These are phyloP conservation scores for Penicillium cosmopolitanum DNA, from an alignment of 495 filamentous ascomycete genomes.

Conservation along the genomic window DNA sequence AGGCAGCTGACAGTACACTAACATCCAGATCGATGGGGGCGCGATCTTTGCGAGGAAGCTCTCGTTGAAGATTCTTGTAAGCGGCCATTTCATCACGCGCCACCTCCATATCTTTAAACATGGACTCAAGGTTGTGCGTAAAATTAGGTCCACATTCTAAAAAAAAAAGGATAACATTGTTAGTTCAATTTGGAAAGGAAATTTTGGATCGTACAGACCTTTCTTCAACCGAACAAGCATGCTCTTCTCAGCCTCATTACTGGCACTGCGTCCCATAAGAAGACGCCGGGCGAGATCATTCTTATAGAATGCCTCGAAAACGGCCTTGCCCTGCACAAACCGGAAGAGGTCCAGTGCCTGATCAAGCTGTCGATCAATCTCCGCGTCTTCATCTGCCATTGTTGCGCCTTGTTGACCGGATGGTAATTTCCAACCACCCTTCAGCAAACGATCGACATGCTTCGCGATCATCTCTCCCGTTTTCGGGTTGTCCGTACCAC, in stretches of 20 bases:
- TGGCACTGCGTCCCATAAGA: slow-evolving; percentile 88
- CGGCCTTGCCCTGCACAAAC: slow-evolving; percentile 95
- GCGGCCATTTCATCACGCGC: slow-evolving; percentile 80
- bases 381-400: slow-evolving; percentile 83
- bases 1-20: slow-evolving; percentile 79
- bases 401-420: slow-evolving; percentile 48
- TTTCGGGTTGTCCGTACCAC: slow-evolving; percentile 83
- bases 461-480: slow-evolving; percentile 99
- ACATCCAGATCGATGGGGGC: slow-evolving; percentile 78
- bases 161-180: neutral
- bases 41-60: slow-evolving; percentile 49
- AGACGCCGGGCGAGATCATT: slow-evolving; percentile 88
- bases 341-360: slow-evolving; percentile 91
- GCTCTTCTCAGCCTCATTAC: slow-evolving; percentile 90
- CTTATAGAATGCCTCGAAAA: slow-evolving; percentile 99
- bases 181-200: neutral
- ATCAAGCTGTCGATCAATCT: slow-evolving; percentile 87
- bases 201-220: slow-evolving; percentile 41
- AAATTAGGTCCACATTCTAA: slow-evolving; percentile 89
- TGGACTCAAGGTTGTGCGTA: slow-evolving; percentile 95
- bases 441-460: slow-evolving; percentile 88
- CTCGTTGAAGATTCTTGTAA: slow-evolving; percentile 62
- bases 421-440: slow-evolving; percentile 82
- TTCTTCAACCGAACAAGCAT: slow-evolving; percentile 91
- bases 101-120: slow-evolving; percentile 98